phyloP scores from a whole-genome alignment of 345 rosid species.

The Linum trigynum region DNA sequence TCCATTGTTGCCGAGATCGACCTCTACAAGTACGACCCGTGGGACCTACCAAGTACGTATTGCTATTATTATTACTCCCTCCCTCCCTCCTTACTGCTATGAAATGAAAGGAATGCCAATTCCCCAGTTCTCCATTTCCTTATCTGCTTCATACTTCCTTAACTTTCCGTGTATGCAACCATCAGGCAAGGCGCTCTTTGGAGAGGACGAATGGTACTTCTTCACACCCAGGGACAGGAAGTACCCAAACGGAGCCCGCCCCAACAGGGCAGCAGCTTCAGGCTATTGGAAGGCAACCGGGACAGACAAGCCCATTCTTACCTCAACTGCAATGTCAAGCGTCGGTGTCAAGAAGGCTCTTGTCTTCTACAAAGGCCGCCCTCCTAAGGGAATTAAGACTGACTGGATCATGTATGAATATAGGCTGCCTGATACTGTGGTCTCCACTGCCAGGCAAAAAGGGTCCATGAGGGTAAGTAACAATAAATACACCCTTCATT shows the following conservation, averaged over 20 bases:
- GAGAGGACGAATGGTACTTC: slow-evolving; percentile 7
- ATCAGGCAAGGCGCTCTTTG: not conserved
- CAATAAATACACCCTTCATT: too few species aligned
- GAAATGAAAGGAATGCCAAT: slow-evolving; percentile 21
- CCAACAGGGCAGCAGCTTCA: not conserved
- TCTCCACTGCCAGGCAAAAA: not conserved
- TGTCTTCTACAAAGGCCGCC: slow-evolving; percentile 4
- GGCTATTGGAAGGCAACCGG: slow-evolving; percentile 17
- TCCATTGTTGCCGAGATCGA: slow-evolving; percentile 20
- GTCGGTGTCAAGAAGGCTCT: not conserved
- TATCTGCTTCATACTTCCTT: not conserved
- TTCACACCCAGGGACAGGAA: slow-evolving; percentile 7
- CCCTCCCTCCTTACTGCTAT: slow-evolving; percentile 19
- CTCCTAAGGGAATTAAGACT: not conserved
- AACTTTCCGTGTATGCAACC: not conserved
- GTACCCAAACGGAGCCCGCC: slow-evolving; percentile 3
- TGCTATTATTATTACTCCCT: not conserved
- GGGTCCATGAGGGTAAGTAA: not conserved
- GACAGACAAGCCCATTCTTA: not conserved
- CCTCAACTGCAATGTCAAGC: not conserved
- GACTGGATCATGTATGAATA: slow-evolving; percentile 6
- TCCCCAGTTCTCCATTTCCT: slow-evolving; percentile 18
- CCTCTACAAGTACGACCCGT: slow-evolving; percentile 23
- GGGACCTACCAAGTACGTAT: slow-evolving; percentile 24
- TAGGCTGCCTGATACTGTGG: not conserved